Percentiles rank a stretch among this genome's conserved stretches.
Evolutionary conservation across 306 rosid species (phyloP).

Genomic region (Betula pendula): DNA sequence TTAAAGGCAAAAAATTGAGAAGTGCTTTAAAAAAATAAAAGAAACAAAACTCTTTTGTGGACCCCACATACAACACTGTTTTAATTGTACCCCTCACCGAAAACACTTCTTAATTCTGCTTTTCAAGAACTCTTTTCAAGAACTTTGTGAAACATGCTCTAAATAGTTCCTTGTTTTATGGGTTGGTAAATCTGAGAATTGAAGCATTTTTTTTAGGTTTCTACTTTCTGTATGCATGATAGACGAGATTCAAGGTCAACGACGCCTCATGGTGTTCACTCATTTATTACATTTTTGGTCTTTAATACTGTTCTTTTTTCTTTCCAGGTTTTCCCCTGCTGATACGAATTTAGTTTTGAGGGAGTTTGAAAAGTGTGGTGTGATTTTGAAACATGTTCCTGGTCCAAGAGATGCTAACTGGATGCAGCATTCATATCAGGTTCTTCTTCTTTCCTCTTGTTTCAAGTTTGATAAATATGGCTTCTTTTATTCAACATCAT

Average conservation of each 20-base stretch:
- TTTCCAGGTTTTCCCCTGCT: constrained; percentile 79
- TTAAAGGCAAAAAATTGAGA: no score
- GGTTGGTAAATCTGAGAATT: not conserved
- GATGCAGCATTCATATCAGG: constrained; percentile 95
- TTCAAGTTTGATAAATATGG: constrained; percentile 15
- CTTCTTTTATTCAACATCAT: not conserved
- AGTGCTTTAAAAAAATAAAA: no score
- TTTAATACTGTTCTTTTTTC: constrained; percentile 10
- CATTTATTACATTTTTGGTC: no score
- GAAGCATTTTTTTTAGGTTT: not conserved
- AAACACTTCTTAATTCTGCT: no score
- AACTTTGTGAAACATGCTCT: no score
- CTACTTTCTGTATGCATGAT: not conserved
- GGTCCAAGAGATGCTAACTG: constrained; percentile 95
- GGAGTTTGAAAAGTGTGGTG: constrained; percentile 97
- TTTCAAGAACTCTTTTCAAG: no score
- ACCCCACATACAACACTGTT: no score
- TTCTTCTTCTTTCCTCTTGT: constrained; percentile 26
- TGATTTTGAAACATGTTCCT: constrained; percentile 86
- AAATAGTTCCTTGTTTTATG: not conserved
- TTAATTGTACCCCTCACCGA: no score
- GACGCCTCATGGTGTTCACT: constrained; percentile 2
- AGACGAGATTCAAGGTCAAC: not conserved
- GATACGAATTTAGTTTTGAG: constrained; percentile 84
- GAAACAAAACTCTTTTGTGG: no score